Conservation (phyloP, 1,284 basidiomycete genomes). For the Cryptococcus sp. region DNA sequence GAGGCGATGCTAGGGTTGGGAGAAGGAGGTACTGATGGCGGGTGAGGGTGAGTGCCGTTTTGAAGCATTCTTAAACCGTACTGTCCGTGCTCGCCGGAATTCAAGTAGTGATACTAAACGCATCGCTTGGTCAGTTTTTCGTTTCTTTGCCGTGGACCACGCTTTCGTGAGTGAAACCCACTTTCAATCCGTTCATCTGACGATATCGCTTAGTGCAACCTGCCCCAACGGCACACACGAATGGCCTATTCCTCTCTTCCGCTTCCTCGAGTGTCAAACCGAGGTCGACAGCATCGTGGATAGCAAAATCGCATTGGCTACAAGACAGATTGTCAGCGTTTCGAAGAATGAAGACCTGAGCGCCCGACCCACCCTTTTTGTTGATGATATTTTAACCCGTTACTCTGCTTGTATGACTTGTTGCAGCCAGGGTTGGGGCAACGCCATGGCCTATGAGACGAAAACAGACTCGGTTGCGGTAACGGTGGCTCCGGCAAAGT, state of each 20-base stretch:
- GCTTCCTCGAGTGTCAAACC: conserved; percentile 78
- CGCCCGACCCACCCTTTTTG: conserved; percentile 55
- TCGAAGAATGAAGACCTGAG: not conserved
- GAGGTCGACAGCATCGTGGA: conserved; percentile 66
- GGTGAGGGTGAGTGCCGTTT: conserved; percentile 69
- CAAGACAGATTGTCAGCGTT: not conserved
- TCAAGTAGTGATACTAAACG: conserved; percentile 85
- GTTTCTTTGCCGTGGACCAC: too few species aligned
- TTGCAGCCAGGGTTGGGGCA: conserved; percentile 97
- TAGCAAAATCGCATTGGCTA: conserved; percentile 87
- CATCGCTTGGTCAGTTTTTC: not conserved
- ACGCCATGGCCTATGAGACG: conserved; percentile 79
- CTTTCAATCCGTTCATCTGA: conserved; percentile 90
- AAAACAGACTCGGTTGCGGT: conserved; percentile 54
- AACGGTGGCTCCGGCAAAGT: conserved; percentile 34
- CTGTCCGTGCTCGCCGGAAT: conserved; percentile 91
- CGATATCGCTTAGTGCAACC: conserved; percentile 89
- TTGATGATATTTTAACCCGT: conserved; percentile 95
- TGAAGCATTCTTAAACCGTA: conserved; percentile 80
- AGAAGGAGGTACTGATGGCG: conserved; percentile 30
- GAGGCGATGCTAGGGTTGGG: conserved; percentile 6
- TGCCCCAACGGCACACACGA: conserved; percentile 84
- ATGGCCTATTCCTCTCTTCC: conserved; percentile 75
- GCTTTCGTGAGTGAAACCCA: conserved; percentile 39
- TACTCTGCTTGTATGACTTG: conserved; percentile 98